Percentiles rank a stretch among this genome's conserved stretches.
Evolutionary conservation across 83 land plant species (phyloP).

Genomic region (Diphasiastrum complanatum): DNA sequence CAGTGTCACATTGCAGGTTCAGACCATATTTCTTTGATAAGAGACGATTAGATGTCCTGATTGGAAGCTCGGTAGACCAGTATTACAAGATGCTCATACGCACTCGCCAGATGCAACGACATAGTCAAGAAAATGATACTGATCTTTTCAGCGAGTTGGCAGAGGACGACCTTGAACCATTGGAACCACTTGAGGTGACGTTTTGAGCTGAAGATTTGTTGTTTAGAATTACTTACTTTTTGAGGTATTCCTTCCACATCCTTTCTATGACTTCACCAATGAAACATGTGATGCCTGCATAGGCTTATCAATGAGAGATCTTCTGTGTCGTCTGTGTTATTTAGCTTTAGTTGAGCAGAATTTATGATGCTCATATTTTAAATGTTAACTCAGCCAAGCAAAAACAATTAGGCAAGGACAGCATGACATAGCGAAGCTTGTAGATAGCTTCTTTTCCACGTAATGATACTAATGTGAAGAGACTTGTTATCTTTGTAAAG

Average conservation of each 20-base stretch:
- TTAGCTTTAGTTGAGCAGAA: no score
- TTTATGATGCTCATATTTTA: no score
- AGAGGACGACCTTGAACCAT: constrained; percentile 61
- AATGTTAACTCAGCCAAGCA: no score
- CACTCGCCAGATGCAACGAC: constrained; percentile 55
- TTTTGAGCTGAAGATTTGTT: neutral
- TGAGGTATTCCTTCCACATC: neutral
- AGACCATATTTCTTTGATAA: constrained; percentile 88
- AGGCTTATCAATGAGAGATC: no score
- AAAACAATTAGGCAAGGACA: no score
- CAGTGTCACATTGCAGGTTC: constrained; percentile 50
- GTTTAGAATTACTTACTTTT: neutral
- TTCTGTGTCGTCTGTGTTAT: no score
- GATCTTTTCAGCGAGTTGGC: constrained; percentile 45
- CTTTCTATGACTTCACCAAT: no score
- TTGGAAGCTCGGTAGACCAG: constrained; percentile 76
- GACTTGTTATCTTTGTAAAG: no score
- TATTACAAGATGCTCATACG: constrained; percentile 69
- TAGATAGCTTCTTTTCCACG: no score
- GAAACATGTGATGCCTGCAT: no score
- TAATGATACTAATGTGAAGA: no score
- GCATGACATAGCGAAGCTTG: no score
- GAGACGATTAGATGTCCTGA: constrained; percentile 57
- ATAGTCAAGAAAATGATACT: constrained; percentile 53
- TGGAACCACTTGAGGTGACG: constrained; percentile 77